Evolutionary conservation across 2,329 filamentous ascomycete genomes (phyloP).

Genomic region (Ceratocystis eucalypticola): DNA sequence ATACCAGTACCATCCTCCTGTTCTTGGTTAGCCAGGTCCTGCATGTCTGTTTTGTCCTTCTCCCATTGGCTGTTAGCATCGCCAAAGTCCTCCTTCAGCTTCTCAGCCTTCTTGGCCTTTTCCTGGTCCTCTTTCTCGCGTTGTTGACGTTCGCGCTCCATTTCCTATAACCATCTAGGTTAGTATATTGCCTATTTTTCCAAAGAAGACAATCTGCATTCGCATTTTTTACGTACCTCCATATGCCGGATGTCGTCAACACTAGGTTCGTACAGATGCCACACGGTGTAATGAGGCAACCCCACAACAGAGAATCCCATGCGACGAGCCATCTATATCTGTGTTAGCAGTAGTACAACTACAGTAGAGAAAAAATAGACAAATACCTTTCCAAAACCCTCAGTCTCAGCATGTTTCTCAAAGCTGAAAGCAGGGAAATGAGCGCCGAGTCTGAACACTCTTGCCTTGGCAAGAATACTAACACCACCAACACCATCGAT

Average conservation of each 20-base stretch:
- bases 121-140: conserved; percentile 60
- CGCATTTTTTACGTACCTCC: conserved; percentile 44
- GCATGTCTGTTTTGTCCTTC: conserved; percentile 70
- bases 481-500: conserved; percentile 96
- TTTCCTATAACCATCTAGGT: conserved; percentile 45
- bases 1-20: conserved; percentile 9
- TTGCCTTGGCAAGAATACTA: conserved; percentile 90
- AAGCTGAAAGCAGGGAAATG: conserved; percentile 99
- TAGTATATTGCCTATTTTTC: not conserved
- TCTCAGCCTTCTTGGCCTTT: conserved; percentile 57
- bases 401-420: conserved; percentile 95
- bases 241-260: conserved; percentile 95
- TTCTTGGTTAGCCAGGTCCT: conserved; percentile 37
- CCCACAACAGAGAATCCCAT: conserved; percentile 95
- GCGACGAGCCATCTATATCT: conserved; percentile 73
- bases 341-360: conserved; percentile 17
- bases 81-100: conserved; percentile 68
- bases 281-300: conserved; percentile 93
- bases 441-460: conserved; percentile 85
- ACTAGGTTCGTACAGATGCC: conserved; percentile 99
- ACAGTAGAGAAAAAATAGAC: not conserved
- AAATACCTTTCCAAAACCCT: conserved; percentile 89
- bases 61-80: conserved; percentile 73
- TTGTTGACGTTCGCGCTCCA: conserved; percentile 74
- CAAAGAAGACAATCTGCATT: not conserved